Percentiles rank a stretch among this genome's conserved stretches.
Conservation (phyloP, 73 alveolate genomes). For the Blepharisma stoltei region DNA sequence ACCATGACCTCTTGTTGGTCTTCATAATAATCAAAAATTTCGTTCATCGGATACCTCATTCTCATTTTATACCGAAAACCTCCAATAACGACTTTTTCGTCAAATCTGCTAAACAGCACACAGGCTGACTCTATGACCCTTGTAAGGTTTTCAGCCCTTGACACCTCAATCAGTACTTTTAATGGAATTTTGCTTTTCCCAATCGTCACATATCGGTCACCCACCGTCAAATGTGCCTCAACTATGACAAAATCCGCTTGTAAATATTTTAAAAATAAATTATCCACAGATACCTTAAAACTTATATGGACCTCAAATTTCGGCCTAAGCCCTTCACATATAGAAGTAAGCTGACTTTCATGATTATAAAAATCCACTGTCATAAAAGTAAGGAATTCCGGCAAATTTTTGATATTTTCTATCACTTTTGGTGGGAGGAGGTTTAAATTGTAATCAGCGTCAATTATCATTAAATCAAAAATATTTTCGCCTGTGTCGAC, state of each 20-base stretch:
- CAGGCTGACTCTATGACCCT: constrained; percentile 32
- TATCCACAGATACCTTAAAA: constrained; percentile 81
- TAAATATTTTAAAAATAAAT: constrained; percentile 69
- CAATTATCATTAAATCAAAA: background rate
- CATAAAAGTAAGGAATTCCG: constrained; percentile 54
- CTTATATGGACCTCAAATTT: constrained; percentile 77
- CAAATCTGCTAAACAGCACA: constrained; percentile 29
- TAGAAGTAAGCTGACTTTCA: constrained; percentile 81
- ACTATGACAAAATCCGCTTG: constrained; percentile 64
- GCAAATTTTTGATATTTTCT: background rate
- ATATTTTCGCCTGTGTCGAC: background rate
- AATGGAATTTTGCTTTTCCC: no score
- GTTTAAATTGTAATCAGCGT: background rate
- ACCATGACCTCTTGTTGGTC: constrained; percentile 53
- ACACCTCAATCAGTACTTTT: background rate
- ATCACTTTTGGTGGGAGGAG: background rate
- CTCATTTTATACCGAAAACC: constrained; percentile 74
- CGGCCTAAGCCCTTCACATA: constrained; percentile 84
- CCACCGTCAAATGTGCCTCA: constrained; percentile 58
- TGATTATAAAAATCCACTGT: constrained; percentile 93
- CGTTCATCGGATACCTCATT: constrained; percentile 87
- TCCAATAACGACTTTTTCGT: constrained; percentile 49
- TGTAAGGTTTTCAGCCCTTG: constrained; percentile 21
- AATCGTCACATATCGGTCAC: no score
- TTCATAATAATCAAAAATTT: constrained; percentile 74